Percentiles rank a stretch among this genome's conserved stretches.
These are phyloP conservation scores for Crataegus laevigata DNA, from an alignment of 306 rosid species.

Conservation along the genomic window DNA sequence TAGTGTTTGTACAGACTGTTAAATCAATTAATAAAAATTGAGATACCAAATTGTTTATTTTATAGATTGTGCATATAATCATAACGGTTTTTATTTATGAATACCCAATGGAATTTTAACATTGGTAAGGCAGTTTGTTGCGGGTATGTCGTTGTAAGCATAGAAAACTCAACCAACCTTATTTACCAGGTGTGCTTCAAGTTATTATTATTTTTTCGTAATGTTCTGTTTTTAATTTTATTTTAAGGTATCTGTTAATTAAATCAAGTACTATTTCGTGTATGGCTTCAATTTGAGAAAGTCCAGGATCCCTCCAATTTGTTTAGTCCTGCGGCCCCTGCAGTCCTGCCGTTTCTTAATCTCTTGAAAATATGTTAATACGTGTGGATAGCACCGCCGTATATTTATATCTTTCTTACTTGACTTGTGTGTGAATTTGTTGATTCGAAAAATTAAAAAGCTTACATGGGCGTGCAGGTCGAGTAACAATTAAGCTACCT, in stretches of 20 bases:
- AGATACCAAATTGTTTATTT: no score
- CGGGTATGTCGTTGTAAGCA: not conserved
- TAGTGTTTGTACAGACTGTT: no score
- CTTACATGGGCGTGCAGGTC: no score
- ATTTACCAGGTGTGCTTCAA: not conserved
- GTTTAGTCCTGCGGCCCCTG: no score
- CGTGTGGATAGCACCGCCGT: no score
- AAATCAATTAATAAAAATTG: no score
- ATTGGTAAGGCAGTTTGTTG: not conserved
- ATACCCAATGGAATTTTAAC: no score
- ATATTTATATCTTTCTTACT: not conserved
- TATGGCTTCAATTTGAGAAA: not conserved
- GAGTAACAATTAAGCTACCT: no score
- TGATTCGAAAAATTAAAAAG: no score
- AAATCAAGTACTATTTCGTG: not conserved
- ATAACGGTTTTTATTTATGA: no score
- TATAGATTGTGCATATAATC: no score
- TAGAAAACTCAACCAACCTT: not conserved
- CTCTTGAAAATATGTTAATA: not conserved
- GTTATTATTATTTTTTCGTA: not conserved
- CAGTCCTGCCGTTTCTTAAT: not conserved
- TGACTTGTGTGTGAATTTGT: no score
- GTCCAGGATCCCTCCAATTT: conserved; percentile 2
- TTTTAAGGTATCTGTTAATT: not conserved
- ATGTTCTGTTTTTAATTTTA: not conserved